Conservation (phyloP, 176 grass and related monocot genomes). For the Bolboschoenus planiculmis region DNA sequence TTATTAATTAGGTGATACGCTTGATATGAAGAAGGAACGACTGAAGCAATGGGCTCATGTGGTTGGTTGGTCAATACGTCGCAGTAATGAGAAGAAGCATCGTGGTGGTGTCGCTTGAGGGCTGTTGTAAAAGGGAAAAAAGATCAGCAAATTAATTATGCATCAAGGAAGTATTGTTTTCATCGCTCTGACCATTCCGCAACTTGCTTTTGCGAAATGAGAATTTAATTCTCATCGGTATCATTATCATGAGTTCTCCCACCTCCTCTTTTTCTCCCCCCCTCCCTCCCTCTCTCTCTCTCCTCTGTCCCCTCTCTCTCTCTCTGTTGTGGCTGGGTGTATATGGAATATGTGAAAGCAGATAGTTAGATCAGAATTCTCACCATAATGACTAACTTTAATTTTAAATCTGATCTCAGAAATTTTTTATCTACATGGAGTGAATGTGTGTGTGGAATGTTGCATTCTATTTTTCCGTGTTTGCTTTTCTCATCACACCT, state of each 20-base stretch:
- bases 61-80: conserved; percentile 61
- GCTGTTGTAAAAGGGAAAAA: neutral
- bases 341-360: conserved; percentile 17
- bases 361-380: conserved; percentile 27
- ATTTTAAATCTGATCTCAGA: conserved; percentile 6
- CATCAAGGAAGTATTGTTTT: neutral
- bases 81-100: conserved; percentile 27
- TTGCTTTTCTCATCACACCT: neutral
- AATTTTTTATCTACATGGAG: neutral
- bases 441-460: neutral
- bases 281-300: neutral
- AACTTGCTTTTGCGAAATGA: conserved; percentile 1
- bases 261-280: neutral
- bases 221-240: neutral
- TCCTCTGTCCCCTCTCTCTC: neutral
- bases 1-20: conserved; percentile 40
- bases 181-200: neutral
- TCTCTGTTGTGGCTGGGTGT: conserved; percentile 5
- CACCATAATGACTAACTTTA: conserved; percentile 25
- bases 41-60: conserved; percentile 93
- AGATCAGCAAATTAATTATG: conserved; percentile 8
- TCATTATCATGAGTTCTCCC: neutral
- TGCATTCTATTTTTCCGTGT: neutral
- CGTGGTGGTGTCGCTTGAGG: neutral
- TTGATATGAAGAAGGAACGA: conserved; percentile 69